Percentiles rank a stretch among this genome's conserved stretches.
These are phyloP conservation scores for Pythium dissimile DNA, from an alignment of 352 stramenopile species.

Conservation along the genomic window DNA sequence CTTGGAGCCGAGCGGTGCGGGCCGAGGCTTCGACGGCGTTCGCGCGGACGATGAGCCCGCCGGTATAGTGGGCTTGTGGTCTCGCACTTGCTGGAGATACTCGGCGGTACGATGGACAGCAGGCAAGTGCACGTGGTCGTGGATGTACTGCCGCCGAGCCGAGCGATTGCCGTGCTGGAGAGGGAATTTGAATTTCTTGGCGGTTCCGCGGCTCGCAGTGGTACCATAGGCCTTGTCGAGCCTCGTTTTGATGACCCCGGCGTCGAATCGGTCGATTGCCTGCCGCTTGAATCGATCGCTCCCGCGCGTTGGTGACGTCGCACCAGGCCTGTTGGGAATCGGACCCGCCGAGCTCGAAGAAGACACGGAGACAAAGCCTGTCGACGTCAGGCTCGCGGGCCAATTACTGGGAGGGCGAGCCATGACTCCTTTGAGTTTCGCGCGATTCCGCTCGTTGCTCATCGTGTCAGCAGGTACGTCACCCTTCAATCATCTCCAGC, in stretches of 20 bases:
- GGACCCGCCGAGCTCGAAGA: background rate
- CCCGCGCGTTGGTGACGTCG: background rate
- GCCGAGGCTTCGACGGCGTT: background rate
- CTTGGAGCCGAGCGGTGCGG: slow-evolving; percentile 2
- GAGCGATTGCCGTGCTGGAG: slow-evolving; percentile 5
- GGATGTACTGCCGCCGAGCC: slow-evolving; percentile 19
- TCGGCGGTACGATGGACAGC: slow-evolving; percentile 24
- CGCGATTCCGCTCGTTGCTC: background rate
- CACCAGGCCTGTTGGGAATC: no score
- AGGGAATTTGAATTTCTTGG: background rate
- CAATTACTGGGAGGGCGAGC: background rate
- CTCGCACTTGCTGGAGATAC: slow-evolving; percentile 2
- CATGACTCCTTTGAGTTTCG: background rate
- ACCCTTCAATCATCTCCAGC: slow-evolving; percentile 35
- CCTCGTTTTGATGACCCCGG: slow-evolving; percentile 13
- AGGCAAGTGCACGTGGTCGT: slow-evolving; percentile 32
- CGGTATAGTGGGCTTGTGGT: background rate
- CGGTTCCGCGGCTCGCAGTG: background rate
- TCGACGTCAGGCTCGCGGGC: background rate
- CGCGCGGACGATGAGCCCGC: background rate
- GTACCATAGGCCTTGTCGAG: slow-evolving; percentile 21
- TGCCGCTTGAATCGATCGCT: background rate
- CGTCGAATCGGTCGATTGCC: slow-evolving; percentile 9
- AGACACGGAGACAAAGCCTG: slow-evolving; percentile 2
- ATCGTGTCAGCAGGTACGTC: slow-evolving; percentile 4